These are phyloP conservation scores for Aspergillus novofumigatus DNA, from an alignment of 2,329 filamentous ascomycete species.

Conservation along the genomic window DNA sequence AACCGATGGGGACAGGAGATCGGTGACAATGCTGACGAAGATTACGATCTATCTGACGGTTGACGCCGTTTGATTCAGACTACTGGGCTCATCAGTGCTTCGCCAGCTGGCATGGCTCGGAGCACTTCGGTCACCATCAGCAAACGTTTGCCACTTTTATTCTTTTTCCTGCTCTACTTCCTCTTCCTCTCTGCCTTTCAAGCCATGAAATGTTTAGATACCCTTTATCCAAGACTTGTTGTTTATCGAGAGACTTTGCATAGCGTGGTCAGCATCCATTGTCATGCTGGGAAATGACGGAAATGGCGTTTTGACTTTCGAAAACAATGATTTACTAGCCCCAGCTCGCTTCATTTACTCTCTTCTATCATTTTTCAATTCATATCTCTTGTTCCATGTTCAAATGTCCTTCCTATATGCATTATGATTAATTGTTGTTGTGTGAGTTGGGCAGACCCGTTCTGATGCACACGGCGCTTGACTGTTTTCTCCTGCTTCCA, in stretches of 20 bases:
- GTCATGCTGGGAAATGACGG: constrained; percentile 32
- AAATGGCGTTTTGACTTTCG: constrained; percentile 30
- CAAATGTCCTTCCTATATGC: not conserved
- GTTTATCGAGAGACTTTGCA: constrained; percentile 32
- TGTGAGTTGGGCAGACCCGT: not conserved
- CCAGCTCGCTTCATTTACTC: constrained; percentile 7
- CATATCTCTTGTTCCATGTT: not conserved
- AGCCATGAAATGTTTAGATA: constrained; percentile 31
- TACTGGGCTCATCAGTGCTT: constrained; percentile 1
- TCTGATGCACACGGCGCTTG: not conserved
- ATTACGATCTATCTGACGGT: constrained; percentile 27
- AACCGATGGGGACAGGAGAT: constrained; percentile 39
- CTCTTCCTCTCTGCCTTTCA: constrained; percentile 10
- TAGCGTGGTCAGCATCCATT: constrained; percentile 37
- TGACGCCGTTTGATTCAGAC: constrained; percentile 11
- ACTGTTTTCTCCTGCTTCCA: not conserved
- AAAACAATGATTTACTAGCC: constrained; percentile 14
- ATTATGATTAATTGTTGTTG: not conserved
- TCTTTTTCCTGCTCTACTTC: constrained; percentile 4
- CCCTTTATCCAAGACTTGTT: constrained; percentile 30
- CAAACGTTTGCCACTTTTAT: constrained; percentile 2
- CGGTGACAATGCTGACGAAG: constrained; percentile 29
- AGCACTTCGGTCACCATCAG: not conserved
- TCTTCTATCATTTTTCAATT: constrained; percentile 1
- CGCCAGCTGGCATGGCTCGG: constrained; percentile 1